Conservation (phyloP, 2,329 filamentous ascomycete species). For the Apiospora pterosperma region DNA sequence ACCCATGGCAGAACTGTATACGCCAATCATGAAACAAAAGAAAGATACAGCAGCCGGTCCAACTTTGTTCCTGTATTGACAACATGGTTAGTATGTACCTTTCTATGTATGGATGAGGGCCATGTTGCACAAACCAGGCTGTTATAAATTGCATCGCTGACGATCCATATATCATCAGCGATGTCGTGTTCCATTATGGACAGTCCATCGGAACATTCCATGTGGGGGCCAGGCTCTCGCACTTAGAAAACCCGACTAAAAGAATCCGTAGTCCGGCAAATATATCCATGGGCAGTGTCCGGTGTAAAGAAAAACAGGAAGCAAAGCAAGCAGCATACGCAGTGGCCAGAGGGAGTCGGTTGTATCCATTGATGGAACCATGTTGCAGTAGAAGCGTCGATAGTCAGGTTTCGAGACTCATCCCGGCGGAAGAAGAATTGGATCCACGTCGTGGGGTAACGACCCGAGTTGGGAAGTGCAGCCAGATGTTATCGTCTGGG, state of each 20-base stretch:
- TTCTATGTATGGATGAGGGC: conserved; percentile 11
- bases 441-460: background rate
- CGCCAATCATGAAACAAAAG: conserved; percentile 29
- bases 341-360: background rate
- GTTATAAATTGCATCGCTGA: background rate
- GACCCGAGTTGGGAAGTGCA: background rate
- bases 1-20: conserved; percentile 24
- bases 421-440: background rate
- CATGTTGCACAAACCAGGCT: conserved; percentile 5
- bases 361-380: background rate
- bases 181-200: background rate
- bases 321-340: background rate
- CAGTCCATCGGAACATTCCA: background rate
- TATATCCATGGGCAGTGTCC: conserved; percentile 17
- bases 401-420: background rate
- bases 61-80: conserved; percentile 55
- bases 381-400: background rate
- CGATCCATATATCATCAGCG: background rate
- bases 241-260: background rate
- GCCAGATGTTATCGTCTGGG: background rate
- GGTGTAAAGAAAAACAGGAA: background rate
- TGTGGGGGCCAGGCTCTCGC: background rate
- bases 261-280: conserved; percentile 16
- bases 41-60: conserved; percentile 37
- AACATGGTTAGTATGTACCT: conserved; percentile 23